phyloP scores from a whole-genome alignment of 345 rosid genomes.

The Ailanthus altissimus region DNA sequence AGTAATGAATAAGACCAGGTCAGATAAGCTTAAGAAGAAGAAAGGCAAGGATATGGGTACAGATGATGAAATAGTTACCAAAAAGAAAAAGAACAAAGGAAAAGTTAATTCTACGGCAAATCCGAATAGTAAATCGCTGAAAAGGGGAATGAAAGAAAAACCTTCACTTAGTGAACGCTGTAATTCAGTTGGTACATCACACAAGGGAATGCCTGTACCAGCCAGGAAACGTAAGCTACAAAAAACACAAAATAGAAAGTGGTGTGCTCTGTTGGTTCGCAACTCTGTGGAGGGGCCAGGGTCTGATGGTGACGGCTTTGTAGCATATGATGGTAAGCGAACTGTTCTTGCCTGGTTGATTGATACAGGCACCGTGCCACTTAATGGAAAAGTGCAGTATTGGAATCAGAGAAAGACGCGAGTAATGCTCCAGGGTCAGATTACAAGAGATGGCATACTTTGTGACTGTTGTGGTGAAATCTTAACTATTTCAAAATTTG shows the following conservation, averaged over 20 bases:
- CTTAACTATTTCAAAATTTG: constrained; percentile 55
- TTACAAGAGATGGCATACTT: constrained; percentile 64
- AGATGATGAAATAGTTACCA: constrained; percentile 33
- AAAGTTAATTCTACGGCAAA: constrained; percentile 24
- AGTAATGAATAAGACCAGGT: constrained; percentile 46
- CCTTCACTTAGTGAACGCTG: constrained; percentile 18
- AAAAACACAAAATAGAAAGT: constrained; percentile 56
- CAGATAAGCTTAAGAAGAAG: constrained; percentile 50
- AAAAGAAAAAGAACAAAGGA: constrained; percentile 33
- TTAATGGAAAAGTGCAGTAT: constrained; percentile 62
- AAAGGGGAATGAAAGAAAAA: constrained; percentile 35
- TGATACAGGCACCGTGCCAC: constrained; percentile 56
- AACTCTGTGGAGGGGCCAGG: constrained; percentile 49
- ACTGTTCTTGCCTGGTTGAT: constrained; percentile 88
- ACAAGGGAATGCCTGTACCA: constrained; percentile 19
- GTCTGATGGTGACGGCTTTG: constrained; percentile 53
- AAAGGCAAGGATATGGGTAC: constrained; percentile 29
- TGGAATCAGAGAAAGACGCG: constrained; percentile 40
- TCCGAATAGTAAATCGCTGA: constrained; percentile 19
- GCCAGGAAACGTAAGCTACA: constrained; percentile 47
- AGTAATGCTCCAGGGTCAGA: constrained; percentile 45
- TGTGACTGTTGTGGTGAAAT: constrained; percentile 75
- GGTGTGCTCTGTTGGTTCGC: constrained; percentile 67
- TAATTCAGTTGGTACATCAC: constrained; percentile 27
- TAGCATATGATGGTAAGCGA: constrained; percentile 72